Evolutionary conservation across 192 early-diverging fungal genomes (phyloP).

Genomic region (Umbelopsis vinacea): DNA sequence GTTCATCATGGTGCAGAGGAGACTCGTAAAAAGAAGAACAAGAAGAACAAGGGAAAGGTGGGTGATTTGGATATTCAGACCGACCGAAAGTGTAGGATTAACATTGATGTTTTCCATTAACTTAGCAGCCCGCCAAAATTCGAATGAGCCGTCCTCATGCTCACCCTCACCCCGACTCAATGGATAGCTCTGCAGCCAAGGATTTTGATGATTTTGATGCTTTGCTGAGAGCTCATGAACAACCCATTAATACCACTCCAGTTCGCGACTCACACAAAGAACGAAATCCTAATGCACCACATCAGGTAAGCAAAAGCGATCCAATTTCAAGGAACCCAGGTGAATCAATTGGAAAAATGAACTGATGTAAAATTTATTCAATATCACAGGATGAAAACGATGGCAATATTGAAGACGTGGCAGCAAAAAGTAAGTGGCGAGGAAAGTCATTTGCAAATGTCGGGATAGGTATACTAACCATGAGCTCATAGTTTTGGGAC

Average conservation of each 20-base stretch:
- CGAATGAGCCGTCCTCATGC: no score
- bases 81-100: no score
- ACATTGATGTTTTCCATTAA: no score
- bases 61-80: not conserved
- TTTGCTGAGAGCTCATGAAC: conserved; percentile 11
- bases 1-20: not conserved
- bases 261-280: not conserved
- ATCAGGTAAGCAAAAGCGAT: not conserved
- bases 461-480: no score
- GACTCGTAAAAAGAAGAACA: not conserved
- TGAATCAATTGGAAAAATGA: not conserved
- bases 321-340: not conserved
- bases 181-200: not conserved
- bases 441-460: not conserved
- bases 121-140: no score
- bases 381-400: not conserved
- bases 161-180: not conserved
- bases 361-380: not conserved
- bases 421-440: not conserved
- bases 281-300: not conserved
- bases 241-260: not conserved
- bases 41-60: not conserved
- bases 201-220: conserved; percentile 8
- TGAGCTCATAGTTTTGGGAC: not conserved
- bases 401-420: not conserved